phyloP scores from a whole-genome alignment of 352 stramenopile species.

The Halophytophthora batemanensis region DNA sequence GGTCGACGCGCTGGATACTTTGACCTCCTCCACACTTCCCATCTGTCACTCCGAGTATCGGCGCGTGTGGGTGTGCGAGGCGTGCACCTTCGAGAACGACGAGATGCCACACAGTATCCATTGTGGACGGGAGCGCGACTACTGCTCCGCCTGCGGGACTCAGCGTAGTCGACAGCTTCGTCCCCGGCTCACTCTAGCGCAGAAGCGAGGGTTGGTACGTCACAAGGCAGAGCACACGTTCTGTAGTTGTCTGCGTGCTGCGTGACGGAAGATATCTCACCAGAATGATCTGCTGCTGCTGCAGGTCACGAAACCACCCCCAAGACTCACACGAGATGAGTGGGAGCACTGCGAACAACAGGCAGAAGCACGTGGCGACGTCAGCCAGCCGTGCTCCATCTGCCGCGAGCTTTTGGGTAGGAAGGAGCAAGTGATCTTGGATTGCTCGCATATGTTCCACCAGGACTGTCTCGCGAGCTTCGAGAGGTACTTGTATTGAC shows the following conservation, averaged over 20 bases:
- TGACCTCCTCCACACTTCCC: background rate
- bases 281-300: background rate
- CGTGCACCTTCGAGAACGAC: conserved; percentile 77
- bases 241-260: background rate
- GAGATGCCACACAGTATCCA: conserved; percentile 13
- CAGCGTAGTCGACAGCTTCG: conserved; percentile 27
- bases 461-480: conserved; percentile 79
- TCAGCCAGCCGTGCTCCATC: conserved; percentile 72
- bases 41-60: conserved; percentile 35
- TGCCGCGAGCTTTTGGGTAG: conserved; percentile 73
- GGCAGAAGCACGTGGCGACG: conserved; percentile 59
- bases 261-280: background rate
- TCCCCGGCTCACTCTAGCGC: conserved; percentile 50
- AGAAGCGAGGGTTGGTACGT: conserved; percentile 64
- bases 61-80: conserved; percentile 74
- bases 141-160: conserved; percentile 48
- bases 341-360: conserved; percentile 74
- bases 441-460: conserved; percentile 88
- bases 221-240: background rate
- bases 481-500: conserved; percentile 37
- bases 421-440: conserved; percentile 79
- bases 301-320: conserved; percentile 43
- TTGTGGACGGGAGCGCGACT: conserved; percentile 14
- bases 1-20: background rate
- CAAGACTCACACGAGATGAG: conserved; percentile 64